These are phyloP conservation scores for Euphorbia pulcherrima DNA, from an alignment of 345 rosid species.

Conservation along the genomic window DNA sequence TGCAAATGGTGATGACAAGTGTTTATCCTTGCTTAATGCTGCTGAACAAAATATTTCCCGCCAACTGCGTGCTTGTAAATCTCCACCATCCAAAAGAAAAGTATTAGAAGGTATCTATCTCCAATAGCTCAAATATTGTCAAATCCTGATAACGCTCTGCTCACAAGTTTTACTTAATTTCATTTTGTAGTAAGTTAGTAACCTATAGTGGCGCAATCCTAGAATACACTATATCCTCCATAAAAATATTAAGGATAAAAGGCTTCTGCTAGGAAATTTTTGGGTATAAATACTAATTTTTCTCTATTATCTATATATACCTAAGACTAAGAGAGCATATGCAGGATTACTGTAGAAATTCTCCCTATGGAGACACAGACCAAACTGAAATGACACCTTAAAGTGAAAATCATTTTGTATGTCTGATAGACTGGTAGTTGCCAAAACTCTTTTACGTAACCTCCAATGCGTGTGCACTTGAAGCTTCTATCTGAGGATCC, in stretches of 20 bases:
- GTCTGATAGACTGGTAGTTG: background rate
- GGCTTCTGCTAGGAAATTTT: no score
- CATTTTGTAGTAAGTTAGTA: background rate
- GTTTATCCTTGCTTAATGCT: constrained; percentile 75
- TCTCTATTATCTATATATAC: no score
- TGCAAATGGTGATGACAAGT: constrained; percentile 77
- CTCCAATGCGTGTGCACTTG: background rate
- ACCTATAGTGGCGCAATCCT: background rate
- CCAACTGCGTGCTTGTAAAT: constrained; percentile 85
- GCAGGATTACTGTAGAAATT: no score
- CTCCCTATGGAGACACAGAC: no score
- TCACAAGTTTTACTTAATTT: background rate
- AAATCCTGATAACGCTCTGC: background rate
- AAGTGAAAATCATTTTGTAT: background rate
- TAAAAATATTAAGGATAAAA: no score
- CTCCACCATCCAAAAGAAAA: constrained; percentile 54
- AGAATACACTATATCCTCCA: no score
- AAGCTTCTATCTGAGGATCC: background rate
- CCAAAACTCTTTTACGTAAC: background rate
- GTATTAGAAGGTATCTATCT: constrained; percentile 52
- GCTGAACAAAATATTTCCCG: constrained; percentile 87
- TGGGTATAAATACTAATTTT: no score
- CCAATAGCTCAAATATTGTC: background rate
- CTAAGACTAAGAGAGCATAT: no score
- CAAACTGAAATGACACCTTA: background rate